Base-by-base conservation (phyloP, 805 yeast genomes). In the Wickerhamomyces alni region DNA sequence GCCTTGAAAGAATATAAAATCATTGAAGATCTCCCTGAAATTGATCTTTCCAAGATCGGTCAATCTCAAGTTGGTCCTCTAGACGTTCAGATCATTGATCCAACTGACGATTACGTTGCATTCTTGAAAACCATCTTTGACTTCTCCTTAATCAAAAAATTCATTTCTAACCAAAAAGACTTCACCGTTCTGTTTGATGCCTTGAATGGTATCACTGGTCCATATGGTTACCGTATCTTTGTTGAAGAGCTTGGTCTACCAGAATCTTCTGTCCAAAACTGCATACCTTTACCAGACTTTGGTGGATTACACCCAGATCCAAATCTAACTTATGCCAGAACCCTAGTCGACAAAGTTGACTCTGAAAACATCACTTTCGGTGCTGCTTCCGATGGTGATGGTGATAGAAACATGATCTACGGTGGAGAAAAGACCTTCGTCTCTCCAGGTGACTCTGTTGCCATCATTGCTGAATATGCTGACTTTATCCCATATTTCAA, bases 291-390 rank as follows among this genome's bases (percentile, higher is more conserved):
- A 58, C 88, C 91, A 15, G 99, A 91, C 62, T 91, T 91, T 57
- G 99, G 99, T 46, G 99, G 99, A 1, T 70, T 88, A 51, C 99
- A 91, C 62, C 99, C 99, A 17, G 99, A 91, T 65, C 99, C 99
- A 48, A 91, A 91, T 67, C 74, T 91, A 62, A 89, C 97, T 12
- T 91, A 93, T 58, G 99, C 98, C 10, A 77, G 74, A 43, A 79
- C 95, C 16, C 71, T 91, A 47, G 99, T 91, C 17, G 82, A 77
- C 26, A 74, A 74, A 47, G 99, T 91, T n/a, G 97, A 93, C 57
- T 58, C 63, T 17, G 84, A 84, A 43, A 66, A 77, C 43, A 85
- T 89, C 49, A 85, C 91, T 8, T 91, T 91, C 60, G 99, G 99
- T 47, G 98, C 98, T 29, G 98, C 98, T 8, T 84, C 95, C n/a